Evolutionary conservation across 805 yeast species (phyloP), one percentile per base, ranked within the genome.

Genomic region (Allodekkera sacchari): DNA sequence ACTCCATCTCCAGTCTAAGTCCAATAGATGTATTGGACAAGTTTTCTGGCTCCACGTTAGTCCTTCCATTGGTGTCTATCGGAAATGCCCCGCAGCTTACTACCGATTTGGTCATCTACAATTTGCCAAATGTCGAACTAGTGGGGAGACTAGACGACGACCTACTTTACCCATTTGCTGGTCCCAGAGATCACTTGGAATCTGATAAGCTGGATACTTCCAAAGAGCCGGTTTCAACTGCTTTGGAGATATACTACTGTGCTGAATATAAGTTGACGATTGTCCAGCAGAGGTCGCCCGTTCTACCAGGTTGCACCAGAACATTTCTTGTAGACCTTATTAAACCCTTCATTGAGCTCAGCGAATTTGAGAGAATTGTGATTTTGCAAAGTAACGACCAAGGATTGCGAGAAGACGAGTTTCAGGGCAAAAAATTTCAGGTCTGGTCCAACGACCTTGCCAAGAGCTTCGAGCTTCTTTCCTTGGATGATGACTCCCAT

Each of bases 1-100:
- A n/a, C n/a, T n/a, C n/a, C n/a, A n/a, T n/a, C n/a, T n/a, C n/a
- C n/a, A n/a, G n/a, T n/a, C n/a, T n/a, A n/a, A n/a, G n/a, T n/a
- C n/a, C n/a, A n/a, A n/a, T n/a, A n/a, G 45, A 39, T 3, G 40
- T 37, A 4, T 34, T 52, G 7, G 37, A 38, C 27, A 29, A 31
- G 6, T 27, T 59, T 2, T 30, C 43, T 5, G 57, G 54, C 26
- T 54, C 71, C 2, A 65, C 64, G 2, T 57, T 81, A n/a, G 49
- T 89, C 1, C 25, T 92, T 1, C 97, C 97, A 0, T 57, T 87
- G 0, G 81, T 92, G 0, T 75, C 96, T 4, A 69, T 83, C 5
- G 97, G 95, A 6, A 92, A 89, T 47, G 80, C 87, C 3, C 94
- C 97, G 0, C 98, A 92, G 52, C 59, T 89, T 30, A 57, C 88